Percentiles rank a stretch among this genome's conserved stretches.
Evolutionary conservation across 164 flowering plant genomes (phyloP).

Genomic region (Magnolia officinalis): DNA sequence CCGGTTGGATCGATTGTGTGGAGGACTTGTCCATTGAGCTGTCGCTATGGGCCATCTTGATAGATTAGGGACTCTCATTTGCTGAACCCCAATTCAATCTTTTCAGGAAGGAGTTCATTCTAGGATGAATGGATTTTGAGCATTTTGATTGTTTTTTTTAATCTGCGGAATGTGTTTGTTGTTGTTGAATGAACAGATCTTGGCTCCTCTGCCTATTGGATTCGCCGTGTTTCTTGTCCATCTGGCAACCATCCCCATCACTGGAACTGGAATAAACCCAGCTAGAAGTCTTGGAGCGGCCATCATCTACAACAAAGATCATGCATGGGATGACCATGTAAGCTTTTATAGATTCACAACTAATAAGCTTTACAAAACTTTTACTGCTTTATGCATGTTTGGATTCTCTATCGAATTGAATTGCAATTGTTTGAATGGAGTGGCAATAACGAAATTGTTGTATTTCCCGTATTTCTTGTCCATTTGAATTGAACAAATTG

Average conservation of each 20-base stretch:
- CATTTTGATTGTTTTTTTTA: neutral
- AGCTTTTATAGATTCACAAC: constrained; percentile 1
- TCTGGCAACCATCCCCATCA: constrained; percentile 81
- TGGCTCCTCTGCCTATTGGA: constrained; percentile 86
- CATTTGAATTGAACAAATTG: too few species aligned
- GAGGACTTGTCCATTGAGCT: too few species aligned
- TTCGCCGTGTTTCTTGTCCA: constrained; percentile 87
- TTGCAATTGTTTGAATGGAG: too few species aligned
- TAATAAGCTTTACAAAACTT: too few species aligned
- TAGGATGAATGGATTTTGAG: neutral
- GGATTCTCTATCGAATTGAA: too few species aligned
- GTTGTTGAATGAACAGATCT: constrained; percentile 38
- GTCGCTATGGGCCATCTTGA: too few species aligned
- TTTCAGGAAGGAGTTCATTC: neutral
- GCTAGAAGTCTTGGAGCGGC: constrained; percentile 90
- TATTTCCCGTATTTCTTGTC: too few species aligned
- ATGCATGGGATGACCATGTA: constrained; percentile 78
- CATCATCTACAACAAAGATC: constrained; percentile 63
- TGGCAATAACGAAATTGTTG: too few species aligned
- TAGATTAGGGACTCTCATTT: too few species aligned
- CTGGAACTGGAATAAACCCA: constrained; percentile 88
- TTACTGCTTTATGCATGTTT: too few species aligned
- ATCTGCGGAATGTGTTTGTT: neutral
- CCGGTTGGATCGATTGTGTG: too few species aligned
- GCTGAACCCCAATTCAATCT: too few species aligned